Evolutionary conservation across 1,284 basidiomycete genomes (phyloP).

Genomic region (Pholiota adiposa): DNA sequence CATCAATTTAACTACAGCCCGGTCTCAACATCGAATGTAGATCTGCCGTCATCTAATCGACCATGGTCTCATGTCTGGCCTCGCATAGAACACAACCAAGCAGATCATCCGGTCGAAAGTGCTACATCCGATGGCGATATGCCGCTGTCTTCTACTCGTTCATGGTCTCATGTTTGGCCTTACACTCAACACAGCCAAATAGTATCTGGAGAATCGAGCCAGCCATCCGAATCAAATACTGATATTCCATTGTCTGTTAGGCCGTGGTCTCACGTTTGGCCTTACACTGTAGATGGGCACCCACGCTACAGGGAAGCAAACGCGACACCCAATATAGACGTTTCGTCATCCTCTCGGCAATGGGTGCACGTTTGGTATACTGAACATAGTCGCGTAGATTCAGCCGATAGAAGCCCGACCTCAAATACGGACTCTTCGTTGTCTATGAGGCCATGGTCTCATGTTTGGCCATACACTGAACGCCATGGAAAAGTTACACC

Average conservation of each 20-base stretch:
- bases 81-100: slow-evolving; percentile 26
- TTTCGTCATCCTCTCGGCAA: no score
- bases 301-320: no score
- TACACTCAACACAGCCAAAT: slow-evolving; percentile 24
- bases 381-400: background rate
- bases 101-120: background rate
- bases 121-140: background rate
- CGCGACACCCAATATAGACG: no score
- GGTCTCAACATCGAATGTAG: background rate
- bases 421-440: no score
- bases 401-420: background rate
- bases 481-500: background rate
- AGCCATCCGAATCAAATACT: background rate
- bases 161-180: slow-evolving; percentile 20
- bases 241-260: background rate
- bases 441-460: slow-evolving; percentile 33
- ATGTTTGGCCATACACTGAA: slow-evolving; percentile 14
- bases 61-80: slow-evolving; percentile 20
- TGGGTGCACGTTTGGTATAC: no score
- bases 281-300: slow-evolving; percentile 24
- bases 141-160: background rate
- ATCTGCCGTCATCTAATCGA: background rate
- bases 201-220: no score
- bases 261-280: slow-evolving; percentile 18
- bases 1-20: background rate